Percentiles rank a stretch among this genome's conserved stretches.
Conservation (phyloP, 495 filamentous ascomycete species). For the Xylaria sp. region DNA sequence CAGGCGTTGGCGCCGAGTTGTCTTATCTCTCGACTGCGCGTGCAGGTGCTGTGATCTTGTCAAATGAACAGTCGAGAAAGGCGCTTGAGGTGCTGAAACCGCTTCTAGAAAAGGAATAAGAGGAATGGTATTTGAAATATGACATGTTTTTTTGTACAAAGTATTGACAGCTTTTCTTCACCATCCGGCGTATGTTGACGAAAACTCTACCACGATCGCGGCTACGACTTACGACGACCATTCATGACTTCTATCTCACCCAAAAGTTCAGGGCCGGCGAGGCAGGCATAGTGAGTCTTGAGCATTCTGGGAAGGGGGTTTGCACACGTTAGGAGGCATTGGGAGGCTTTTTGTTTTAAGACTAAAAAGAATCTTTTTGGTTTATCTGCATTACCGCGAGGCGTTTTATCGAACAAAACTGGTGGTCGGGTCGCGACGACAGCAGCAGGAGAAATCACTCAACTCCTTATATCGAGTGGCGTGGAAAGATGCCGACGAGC, state of each 20-base stretch:
- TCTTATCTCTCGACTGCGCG: slow-evolving; percentile 88
- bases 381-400: slow-evolving; percentile 14
- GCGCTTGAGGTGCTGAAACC: slow-evolving; percentile 73
- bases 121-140: not conserved
- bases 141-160: not conserved
- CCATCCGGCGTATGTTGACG: not conserved
- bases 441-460: not conserved
- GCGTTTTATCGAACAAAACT: slow-evolving; percentile 14
- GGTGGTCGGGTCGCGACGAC: not conserved
- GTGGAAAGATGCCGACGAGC: not conserved
- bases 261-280: slow-evolving; percentile 6
- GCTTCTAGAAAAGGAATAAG: slow-evolving; percentile 44
- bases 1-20: slow-evolving; percentile 73
- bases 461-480: not conserved
- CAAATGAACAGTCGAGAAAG: slow-evolving; percentile 69
- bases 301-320: not conserved
- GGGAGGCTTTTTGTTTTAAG: not conserved
- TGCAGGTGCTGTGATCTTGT: slow-evolving; percentile 89
- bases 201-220: slow-evolving; percentile 8
- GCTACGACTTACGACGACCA: slow-evolving; percentile 22
- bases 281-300: not conserved
- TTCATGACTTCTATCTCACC: not conserved
- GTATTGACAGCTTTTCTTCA: not conserved
- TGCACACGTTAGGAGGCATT: not conserved
- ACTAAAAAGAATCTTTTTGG: slow-evolving; percentile 2